A percentile compares a stretch with the other conserved stretches of the same genome.
Conservation (phyloP, 192 early-diverging fungal species). For the Jimgerdemannia flammicorona region DNA sequence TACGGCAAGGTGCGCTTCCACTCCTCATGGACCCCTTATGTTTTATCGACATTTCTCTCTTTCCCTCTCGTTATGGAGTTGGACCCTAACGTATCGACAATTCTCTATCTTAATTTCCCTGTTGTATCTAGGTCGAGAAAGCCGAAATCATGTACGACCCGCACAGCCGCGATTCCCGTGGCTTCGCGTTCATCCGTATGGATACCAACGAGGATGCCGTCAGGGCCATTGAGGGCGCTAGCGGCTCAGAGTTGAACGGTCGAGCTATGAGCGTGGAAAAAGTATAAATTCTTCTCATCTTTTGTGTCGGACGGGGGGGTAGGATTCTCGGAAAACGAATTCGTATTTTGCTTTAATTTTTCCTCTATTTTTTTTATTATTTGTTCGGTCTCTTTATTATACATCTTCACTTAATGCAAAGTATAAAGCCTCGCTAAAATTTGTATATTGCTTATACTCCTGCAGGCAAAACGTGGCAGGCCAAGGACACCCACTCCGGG, state of each 20-base stretch:
- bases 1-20: slow-evolving; percentile 57
- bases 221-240: slow-evolving; percentile 60
- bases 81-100: too few species aligned
- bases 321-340: too few species aligned
- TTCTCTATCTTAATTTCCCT: not conserved
- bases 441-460: not conserved
- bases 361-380: not conserved
- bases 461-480: slow-evolving; percentile 60
- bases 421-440: not conserved
- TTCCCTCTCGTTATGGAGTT: too few species aligned
- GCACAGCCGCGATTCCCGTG: slow-evolving; percentile 76
- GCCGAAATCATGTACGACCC: slow-evolving; percentile 77
- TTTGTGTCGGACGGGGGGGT: not conserved
- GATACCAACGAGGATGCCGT: slow-evolving; percentile 61
- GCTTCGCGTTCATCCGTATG: slow-evolving; percentile 87
- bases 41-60: too few species aligned
- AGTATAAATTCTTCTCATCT: slow-evolving; percentile 18
- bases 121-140: slow-evolving; percentile 49
- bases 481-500: slow-evolving; percentile 79
- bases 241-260: slow-evolving; percentile 72
- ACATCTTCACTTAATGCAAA: not conserved
- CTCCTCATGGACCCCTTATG: too few species aligned
- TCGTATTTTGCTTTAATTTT: too few species aligned
- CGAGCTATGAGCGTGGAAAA: slow-evolving; percentile 81
- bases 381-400: not conserved